Evolutionary conservation across 2,329 filamentous ascomycete genomes (phyloP), one percentile per base, ranked within the genome.

Genomic region (Beauveria medogensis): DNA sequence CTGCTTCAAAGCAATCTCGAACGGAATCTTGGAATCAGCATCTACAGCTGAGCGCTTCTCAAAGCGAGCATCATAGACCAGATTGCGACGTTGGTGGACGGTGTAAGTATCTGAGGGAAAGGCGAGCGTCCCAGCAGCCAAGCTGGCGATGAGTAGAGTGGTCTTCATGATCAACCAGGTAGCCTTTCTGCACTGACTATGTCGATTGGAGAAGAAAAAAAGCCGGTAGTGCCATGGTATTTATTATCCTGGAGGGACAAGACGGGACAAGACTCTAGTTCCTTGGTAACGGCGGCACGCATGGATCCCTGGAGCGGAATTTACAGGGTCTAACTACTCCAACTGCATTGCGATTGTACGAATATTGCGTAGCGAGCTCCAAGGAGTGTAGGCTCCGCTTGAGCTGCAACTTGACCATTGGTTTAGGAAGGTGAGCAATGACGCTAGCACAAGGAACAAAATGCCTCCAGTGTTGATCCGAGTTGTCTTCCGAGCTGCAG

Each of bases 1-100:
- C 64, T 81, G 78, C 41, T 73, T 68, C 44, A 80, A 69, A 5
- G 77, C 78, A 55, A 80, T 78, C 40, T 72, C 71, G 20, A 77
- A 71, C 4, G 74, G 73, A 9, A 77, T 62, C n/a, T 62, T 62
- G 46, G 64, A 59, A 16, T 56, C 54, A 14, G 60, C 55, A 40
- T 62, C 51, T 7, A 67, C 62, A 22, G 68, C 61, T 10, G 63
- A 55, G 6, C 67, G 62, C 63, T 67, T 70, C 14, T 62, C 62
- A 68, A 70, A 74, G 43, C 64, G 66, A 20, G 64, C 58, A 18
- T 48, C 59, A 22, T 28, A 24, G 9, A 47, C 34, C 2, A 61
- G 60, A 16, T 67, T 62, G n/a, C 69, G 68, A 52, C 68, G 66
- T 62, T 74, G 71, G 60, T 75, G 73, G 48, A 74, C 63, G 22